Percentiles rank a stretch among this genome's conserved stretches.
These are phyloP conservation scores for Rhodamnia argentea DNA, from an alignment of 345 rosid genomes.

Conservation along the genomic window DNA sequence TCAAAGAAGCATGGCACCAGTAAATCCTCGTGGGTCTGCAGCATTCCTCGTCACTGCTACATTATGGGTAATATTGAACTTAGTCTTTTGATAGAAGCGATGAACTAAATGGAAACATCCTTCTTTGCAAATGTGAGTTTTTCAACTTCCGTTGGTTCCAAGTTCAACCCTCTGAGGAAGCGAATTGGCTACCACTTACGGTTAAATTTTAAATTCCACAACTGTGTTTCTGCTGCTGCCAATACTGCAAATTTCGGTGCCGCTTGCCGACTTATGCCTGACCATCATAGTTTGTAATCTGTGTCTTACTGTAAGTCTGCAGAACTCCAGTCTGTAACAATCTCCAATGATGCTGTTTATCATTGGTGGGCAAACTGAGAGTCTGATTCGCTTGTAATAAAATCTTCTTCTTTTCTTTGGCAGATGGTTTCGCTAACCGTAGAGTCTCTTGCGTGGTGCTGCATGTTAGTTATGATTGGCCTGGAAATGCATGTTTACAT, in stretches of 20 bases:
- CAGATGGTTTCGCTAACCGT: constrained; percentile 52
- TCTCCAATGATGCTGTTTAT: not conserved
- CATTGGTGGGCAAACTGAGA: not conserved
- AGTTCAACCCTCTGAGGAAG: not conserved
- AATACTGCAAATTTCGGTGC: not conserved
- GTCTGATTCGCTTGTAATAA: not conserved
- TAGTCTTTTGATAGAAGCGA: not conserved
- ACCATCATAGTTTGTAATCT: not conserved
- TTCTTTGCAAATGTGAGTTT: not conserved
- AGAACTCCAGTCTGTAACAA: not conserved
- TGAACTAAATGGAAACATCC: not conserved
- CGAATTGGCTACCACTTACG: not conserved
- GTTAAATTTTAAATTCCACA: not conserved
- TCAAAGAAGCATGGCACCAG: not conserved
- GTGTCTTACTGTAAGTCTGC: not conserved
- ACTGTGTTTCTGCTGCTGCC: not conserved
- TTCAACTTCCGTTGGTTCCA: not conserved
- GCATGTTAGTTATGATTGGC: constrained; percentile 51
- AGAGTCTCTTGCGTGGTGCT: constrained; percentile 77
- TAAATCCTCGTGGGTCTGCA: not conserved
- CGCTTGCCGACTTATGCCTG: not conserved
- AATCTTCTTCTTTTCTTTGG: not conserved
- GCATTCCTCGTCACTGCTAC: not conserved
- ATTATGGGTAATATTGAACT: not conserved
- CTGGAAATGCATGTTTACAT: constrained; percentile 62